phyloP scores from a whole-genome alignment of 1,284 basidiomycete genomes.

The Pseudozyma pruni region DNA sequence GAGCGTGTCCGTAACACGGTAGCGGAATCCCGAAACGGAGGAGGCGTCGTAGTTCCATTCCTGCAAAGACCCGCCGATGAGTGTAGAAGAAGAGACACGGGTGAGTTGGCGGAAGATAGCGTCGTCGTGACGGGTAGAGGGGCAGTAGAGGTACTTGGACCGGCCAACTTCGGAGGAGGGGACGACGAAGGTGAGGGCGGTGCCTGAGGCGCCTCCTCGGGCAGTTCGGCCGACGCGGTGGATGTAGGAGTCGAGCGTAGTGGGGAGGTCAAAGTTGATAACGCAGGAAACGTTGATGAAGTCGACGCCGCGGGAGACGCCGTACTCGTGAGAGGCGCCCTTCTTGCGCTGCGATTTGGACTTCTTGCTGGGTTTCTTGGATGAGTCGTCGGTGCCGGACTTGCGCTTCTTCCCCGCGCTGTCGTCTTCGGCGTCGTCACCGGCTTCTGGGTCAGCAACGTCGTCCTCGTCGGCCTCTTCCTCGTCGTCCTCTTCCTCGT shows the following conservation, averaged over 20 bases:
- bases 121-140: conserved; percentile 80
- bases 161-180: conserved; percentile 78
- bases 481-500: conserved; percentile 39
- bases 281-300: conserved; percentile 98
- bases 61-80: conserved; percentile 75
- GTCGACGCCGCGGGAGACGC: conserved; percentile 94
- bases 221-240: conserved; percentile 97
- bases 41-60: conserved; percentile 89
- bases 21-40: conserved; percentile 85
- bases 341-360: conserved; percentile 1
- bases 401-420: conserved; percentile 40
- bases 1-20: conserved; percentile 96
- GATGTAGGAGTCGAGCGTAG: conserved; percentile 87
- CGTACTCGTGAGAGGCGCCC: conserved; percentile 75
- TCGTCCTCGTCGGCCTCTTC: conserved; percentile 32
- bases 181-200: conserved; percentile 90
- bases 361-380: conserved; percentile 17
- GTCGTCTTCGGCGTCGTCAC: conserved; percentile 8
- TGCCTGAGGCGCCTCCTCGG: conserved; percentile 91
- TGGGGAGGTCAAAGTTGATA: conserved; percentile 96
- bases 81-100: conserved; percentile 11
- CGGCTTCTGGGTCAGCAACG: too few species aligned
- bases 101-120: conserved; percentile 73
- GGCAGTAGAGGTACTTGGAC: conserved; percentile 71
- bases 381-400: background rate